Base-by-base conservation (phyloP, 129 eudicot genomes). In the Erigeron canadensis region DNA sequence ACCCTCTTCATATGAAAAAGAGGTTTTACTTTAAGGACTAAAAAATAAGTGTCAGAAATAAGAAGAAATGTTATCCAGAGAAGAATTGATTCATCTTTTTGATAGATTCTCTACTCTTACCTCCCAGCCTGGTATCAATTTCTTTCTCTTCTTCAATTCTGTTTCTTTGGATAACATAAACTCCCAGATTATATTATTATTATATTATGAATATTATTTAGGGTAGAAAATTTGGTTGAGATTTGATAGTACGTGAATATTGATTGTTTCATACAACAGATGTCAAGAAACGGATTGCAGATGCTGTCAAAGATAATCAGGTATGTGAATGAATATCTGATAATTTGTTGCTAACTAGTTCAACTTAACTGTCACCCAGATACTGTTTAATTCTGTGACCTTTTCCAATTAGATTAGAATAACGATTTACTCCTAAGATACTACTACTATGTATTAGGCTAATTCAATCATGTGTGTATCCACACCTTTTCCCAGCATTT, bases 201-300 rank as follows among this genome's bases (percentile, higher is more conserved):
- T 47, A 8, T 28, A 67, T 43, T 37, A 2, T 50, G 10, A 10
- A 13, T 12, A 1, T 10, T 8, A 10, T 5, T 16, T n/a, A 4
- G 10, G 17, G 17, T 50, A 2, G 15, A 39, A 54, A 5, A 40
- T 66, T 69, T 46, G 61, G 41, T 57, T 56, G 19, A 41, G 17
- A 19, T 50, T 54, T 58, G 12, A 12, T 57, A 10, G 67, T 47
- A 22, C 39, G 19, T 18, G 72, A 48, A 4, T 66, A 15, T 28
- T 72, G 55, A 63, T n/a, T n/a, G n/a, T n/a, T n/a, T n/a, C n/a
- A n/a, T 28, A 28, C 34, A 28, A 28, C 75, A 94, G 99, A 94
- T 78, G 99, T 84, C 42, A 94, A 94, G 85, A 81, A 86, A 65
- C 90, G 99, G 47, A 87, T 94, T 72, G 87, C 87, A 48, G 99